phyloP scores from a whole-genome alignment of 768 basidiomycete species.

The Suillus bovinus region DNA sequence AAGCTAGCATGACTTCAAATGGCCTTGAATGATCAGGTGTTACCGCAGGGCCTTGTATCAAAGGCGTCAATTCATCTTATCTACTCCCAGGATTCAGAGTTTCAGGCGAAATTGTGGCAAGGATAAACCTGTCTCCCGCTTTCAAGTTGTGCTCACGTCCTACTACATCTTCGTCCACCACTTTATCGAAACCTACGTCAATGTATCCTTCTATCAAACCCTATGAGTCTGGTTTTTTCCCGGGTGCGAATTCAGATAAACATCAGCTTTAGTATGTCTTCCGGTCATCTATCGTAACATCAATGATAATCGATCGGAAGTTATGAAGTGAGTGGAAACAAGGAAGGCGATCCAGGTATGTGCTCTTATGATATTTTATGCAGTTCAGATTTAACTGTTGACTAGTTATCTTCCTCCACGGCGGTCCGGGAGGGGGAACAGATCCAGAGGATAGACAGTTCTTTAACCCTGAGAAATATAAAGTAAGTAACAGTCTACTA shows the following conservation, averaged over 20 bases:
- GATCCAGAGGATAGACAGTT: slow-evolving; percentile 68
- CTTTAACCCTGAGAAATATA: slow-evolving; percentile 87
- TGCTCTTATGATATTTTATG: not conserved
- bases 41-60: not conserved
- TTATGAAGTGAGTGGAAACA: slow-evolving; percentile 82
- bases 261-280: slow-evolving; percentile 72
- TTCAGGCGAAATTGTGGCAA: not conserved
- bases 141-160: not conserved
- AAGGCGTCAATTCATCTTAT: not conserved
- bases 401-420: slow-evolving; percentile 79
- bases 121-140: not conserved
- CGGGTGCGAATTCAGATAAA: slow-evolving; percentile 42
- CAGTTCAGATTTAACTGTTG: slow-evolving; percentile 1
- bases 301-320: slow-evolving; percentile 36
- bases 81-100: slow-evolving; percentile 1
- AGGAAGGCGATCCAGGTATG: slow-evolving; percentile 70
- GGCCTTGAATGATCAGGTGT: not conserved
- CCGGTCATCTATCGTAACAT: slow-evolving; percentile 13
- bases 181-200: not conserved
- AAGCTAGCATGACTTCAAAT: no score
- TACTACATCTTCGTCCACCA: not conserved
- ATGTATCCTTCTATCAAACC: slow-evolving; percentile 76
- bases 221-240: slow-evolving; percentile 69
- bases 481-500: slow-evolving; percentile 43
- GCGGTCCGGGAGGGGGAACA: slow-evolving; percentile 81